These are phyloP conservation scores for Magnusiomyces starmeri DNA, from an alignment of 1,139 yeast genomes.

Conservation along the genomic window DNA sequence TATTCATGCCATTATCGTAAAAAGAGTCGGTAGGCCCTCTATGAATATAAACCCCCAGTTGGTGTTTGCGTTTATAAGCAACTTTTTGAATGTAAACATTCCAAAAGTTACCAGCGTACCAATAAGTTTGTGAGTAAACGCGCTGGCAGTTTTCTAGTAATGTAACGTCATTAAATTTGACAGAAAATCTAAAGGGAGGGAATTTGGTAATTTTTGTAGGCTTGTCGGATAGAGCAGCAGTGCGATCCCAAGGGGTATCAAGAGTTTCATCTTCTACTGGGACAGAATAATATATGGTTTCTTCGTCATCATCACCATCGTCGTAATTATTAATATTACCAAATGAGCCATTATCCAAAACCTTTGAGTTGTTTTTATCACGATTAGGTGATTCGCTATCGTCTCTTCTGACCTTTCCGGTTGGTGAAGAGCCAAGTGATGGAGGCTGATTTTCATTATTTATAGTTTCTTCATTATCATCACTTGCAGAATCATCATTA, in stretches of 20 bases:
- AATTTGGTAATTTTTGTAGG: constrained; percentile 31
- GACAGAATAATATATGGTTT: constrained; percentile 19
- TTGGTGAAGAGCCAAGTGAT: constrained; percentile 2
- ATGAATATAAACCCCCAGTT: constrained; percentile 48
- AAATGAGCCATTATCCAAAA: background rate
- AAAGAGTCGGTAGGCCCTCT: constrained; percentile 29
- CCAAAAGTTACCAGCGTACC: constrained; percentile 57
- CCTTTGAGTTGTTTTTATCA: constrained; percentile 1
- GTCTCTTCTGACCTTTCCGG: background rate
- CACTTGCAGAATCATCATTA: constrained; percentile 1
- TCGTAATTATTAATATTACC: constrained; percentile 1
- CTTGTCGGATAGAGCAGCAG: background rate
- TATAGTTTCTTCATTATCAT: constrained; percentile 1
- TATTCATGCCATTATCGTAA: background rate
- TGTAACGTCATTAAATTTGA: constrained; percentile 43
- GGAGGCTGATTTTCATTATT: background rate
- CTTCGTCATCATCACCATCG: constrained; percentile 16
- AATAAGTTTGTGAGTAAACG: constrained; percentile 44
- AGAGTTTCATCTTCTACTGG: constrained; percentile 21
- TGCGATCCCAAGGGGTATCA: constrained; percentile 12
- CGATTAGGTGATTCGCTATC: constrained; percentile 1
- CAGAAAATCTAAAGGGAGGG: constrained; percentile 49
- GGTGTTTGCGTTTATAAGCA: constrained; percentile 37
- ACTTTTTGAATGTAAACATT: constrained; percentile 46
- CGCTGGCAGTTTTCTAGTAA: constrained; percentile 38